Evolutionary conservation across 192 early-diverging fungal genomes (phyloP).

Genomic region (Haplosporangium gracile): DNA sequence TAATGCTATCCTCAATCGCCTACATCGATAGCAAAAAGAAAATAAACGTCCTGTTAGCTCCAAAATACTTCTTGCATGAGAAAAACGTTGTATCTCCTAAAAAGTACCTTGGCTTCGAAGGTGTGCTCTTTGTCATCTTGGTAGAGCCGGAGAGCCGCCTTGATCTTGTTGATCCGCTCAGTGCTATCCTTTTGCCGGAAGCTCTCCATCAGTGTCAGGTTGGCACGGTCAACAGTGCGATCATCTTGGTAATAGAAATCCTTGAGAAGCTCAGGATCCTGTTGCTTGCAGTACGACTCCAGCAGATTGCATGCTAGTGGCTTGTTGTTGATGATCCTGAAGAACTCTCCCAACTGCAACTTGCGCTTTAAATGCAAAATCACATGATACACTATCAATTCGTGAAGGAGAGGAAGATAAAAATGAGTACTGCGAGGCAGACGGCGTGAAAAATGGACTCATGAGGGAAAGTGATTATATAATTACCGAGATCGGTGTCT

Average conservation of each 20-base stretch:
- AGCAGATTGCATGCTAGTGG: slow-evolving; percentile 88
- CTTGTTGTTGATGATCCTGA: slow-evolving; percentile 84
- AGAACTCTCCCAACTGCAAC: slow-evolving; percentile 88
- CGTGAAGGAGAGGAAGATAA: neutral
- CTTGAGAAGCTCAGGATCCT: slow-evolving; percentile 81
- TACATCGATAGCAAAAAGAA: slow-evolving; percentile 33
- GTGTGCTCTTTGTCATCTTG: slow-evolving; percentile 75
- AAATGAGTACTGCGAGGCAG: neutral
- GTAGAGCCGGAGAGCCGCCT: slow-evolving; percentile 79
- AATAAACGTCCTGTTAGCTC: neutral
- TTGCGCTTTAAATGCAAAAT: slow-evolving; percentile 92
- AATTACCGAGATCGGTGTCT: slow-evolving; percentile 90
- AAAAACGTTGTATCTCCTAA: no score
- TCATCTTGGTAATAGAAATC: slow-evolving; percentile 99
- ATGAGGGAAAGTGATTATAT: no score
- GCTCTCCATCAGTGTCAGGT: slow-evolving; percentile 65
- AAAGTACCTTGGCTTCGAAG: slow-evolving; percentile 79
- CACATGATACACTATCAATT: slow-evolving; percentile 82
- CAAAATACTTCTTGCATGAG: neutral
- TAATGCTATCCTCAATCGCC: slow-evolving; percentile 86
- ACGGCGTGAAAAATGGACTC: neutral
- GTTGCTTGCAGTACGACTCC: slow-evolving; percentile 85
- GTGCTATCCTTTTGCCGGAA: slow-evolving; percentile 65
- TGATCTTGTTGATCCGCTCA: slow-evolving; percentile 77
- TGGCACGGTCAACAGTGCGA: slow-evolving; percentile 75